phyloP scores from a whole-genome alignment of 2,329 filamentous ascomycete species.

The Eurotiales sp. region DNA sequence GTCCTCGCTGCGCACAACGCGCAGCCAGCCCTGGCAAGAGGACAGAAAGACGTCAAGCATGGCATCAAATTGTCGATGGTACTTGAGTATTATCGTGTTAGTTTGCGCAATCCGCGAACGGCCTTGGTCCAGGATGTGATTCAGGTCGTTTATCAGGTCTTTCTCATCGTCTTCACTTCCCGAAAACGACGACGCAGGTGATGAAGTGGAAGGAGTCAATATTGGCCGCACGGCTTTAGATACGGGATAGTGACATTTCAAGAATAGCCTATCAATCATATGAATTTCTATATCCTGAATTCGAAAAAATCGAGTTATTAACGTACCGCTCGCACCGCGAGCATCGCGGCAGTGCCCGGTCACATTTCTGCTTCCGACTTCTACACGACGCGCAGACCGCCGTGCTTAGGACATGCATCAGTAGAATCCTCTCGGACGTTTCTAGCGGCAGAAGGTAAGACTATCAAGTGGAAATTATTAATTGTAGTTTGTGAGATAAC shows the following conservation, averaged over 20 bases:
- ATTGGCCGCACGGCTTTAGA: neutral
- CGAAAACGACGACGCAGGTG: neutral
- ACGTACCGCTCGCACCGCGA: neutral
- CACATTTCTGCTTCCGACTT: constrained; percentile 2
- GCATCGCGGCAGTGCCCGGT: neutral
- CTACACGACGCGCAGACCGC: neutral
- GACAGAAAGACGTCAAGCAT: neutral
- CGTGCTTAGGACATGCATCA: neutral
- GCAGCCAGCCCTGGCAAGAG: neutral
- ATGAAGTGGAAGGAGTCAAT: neutral
- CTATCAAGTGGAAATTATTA: no score
- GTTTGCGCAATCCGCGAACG: neutral
- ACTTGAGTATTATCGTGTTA: neutral
- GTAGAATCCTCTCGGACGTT: no score
- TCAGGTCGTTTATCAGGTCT: neutral
- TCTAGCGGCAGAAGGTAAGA: no score
- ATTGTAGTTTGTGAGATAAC: no score
- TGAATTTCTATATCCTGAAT: no score
- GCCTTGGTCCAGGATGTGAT: no score
- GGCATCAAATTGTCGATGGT: neutral
- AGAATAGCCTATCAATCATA: neutral
- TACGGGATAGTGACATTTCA: constrained; percentile 1
- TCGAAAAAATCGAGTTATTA: no score
- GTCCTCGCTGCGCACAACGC: neutral
- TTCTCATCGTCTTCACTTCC: neutral